Percentiles rank a stretch among this genome's conserved stretches.
Evolutionary conservation across 345 rosid genomes (phyloP).

Genomic region (Lepidium aucheri): DNA sequence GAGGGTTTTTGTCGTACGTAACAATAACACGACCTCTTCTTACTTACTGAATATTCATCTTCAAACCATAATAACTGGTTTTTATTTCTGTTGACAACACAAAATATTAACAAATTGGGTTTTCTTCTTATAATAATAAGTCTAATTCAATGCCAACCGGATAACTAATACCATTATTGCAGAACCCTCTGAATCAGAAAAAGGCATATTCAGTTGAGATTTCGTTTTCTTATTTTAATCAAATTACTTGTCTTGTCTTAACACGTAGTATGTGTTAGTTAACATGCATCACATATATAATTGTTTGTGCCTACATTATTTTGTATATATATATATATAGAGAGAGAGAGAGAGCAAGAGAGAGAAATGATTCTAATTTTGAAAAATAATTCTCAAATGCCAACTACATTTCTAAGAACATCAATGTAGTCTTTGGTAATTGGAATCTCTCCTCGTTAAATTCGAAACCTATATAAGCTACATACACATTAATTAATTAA

Average conservation of each 20-base stretch:
- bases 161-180: constrained; percentile 2
- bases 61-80: no score
- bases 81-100: no score
- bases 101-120: no score
- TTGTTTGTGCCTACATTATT: no score
- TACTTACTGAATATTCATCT: no score
- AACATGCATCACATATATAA: neutral
- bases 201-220: constrained; percentile 18
- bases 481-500: no score
- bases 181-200: neutral
- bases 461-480: neutral
- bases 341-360: neutral
- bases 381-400: neutral
- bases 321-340: neutral
- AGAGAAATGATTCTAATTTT: neutral
- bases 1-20: no score
- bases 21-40: no score
- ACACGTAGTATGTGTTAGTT: neutral
- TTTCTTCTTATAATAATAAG: no score
- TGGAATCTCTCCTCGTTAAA: neutral
- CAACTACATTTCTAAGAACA: neutral
- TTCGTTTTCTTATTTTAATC: neutral
- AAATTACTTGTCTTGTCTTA: neutral
- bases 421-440: neutral
- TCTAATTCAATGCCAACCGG: constrained; percentile 3